Evolutionary conservation across 1,284 basidiomycete genomes (phyloP), one percentile per base, ranked within the genome.

Genomic region (Malassezia yamatoensis): DNA sequence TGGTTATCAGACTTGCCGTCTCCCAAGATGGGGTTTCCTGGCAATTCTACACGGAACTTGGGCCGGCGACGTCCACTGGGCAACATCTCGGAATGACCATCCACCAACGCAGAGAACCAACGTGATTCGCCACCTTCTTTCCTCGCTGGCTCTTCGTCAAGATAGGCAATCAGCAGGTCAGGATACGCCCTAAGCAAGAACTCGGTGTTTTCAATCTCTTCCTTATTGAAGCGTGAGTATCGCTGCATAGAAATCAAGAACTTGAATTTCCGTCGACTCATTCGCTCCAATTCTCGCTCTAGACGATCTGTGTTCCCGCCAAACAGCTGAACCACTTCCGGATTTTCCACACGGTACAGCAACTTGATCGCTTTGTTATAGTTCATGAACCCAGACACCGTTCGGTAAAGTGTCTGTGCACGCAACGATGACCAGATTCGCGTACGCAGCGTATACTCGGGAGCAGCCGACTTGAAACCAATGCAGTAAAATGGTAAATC

Each of bases 1-100:
- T 98, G 94, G 78, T 98, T 98, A 80, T 98, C 93, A 53, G 90
- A 94, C 79, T 98, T 98, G 64, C 93, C 94, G 75, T 98, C 94
- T 63, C 94, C 94, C 50, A 98, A 82, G 78, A 98, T 98, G 1
- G 93, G 93, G 79, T 98, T 98, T 49, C 93, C 93, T 35, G 94
- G 93, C 18, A 98, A 81, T 79, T 99, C 93, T 75, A 99, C 87
- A 61, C 91, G 85, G 83, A 98, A 98, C 80, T 98, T 99, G 64
- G 93, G 93, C 39, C 87, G 80, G 55, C 93, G 83, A 59, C 85
- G 83, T 42, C 90, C 90, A 70, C 88, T 86, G 12, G 88, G 83
- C 51, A 88, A 79, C 74, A 96, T 90, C 77, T 98, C 93, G 53
- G 89, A 94, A 78, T 98, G 91, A 33, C 94, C 94, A 68, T 98